A percentile compares a stretch with the other conserved stretches of the same genome.
These are phyloP conservation scores for Metschnikowia amazonensis DNA, from an alignment of 805 yeast genomes.

Conservation along the genomic window DNA sequence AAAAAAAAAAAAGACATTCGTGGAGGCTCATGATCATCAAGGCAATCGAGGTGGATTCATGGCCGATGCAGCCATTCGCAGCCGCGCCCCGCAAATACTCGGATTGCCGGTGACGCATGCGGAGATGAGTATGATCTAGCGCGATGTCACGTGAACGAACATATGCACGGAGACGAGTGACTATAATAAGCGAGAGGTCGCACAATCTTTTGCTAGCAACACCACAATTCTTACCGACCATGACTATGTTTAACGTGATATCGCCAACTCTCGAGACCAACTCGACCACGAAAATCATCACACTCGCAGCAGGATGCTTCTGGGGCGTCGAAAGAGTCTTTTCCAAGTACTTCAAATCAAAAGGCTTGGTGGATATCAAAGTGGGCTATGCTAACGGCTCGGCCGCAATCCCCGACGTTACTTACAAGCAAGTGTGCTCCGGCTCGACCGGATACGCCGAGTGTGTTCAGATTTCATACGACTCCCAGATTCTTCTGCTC, in stretches of 20 bases:
- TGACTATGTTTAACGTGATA: slow-evolving; percentile 12
- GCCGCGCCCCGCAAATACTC: background rate
- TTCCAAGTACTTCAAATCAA: slow-evolving; percentile 60
- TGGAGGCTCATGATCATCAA: too few species aligned
- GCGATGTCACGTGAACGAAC: slow-evolving; percentile 12
- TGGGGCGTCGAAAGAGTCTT: slow-evolving; percentile 90
- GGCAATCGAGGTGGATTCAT: too few species aligned
- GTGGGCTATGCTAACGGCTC: slow-evolving; percentile 92
- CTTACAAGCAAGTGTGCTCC: slow-evolving; percentile 68
- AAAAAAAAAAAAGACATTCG: too few species aligned
- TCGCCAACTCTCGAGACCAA: slow-evolving; percentile 37
- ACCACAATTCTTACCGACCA: background rate
- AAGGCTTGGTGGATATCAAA: slow-evolving; percentile 67
- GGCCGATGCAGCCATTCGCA: background rate
- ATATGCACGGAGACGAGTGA: background rate
- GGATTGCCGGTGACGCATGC: background rate
- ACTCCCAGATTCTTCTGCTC: slow-evolving; percentile 59
- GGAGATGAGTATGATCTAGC: background rate
- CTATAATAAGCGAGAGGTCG: background rate
- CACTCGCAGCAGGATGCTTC: slow-evolving; percentile 64
- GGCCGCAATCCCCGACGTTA: slow-evolving; percentile 41
- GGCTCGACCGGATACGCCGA: slow-evolving; percentile 81
- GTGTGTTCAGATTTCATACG: slow-evolving; percentile 76
- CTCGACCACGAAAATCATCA: slow-evolving; percentile 32
- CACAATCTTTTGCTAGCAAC: background rate